Percentiles rank a stretch among this genome's conserved stretches.
Conservation (phyloP, 139 green algal species). For the Picochlorum sp. region DNA sequence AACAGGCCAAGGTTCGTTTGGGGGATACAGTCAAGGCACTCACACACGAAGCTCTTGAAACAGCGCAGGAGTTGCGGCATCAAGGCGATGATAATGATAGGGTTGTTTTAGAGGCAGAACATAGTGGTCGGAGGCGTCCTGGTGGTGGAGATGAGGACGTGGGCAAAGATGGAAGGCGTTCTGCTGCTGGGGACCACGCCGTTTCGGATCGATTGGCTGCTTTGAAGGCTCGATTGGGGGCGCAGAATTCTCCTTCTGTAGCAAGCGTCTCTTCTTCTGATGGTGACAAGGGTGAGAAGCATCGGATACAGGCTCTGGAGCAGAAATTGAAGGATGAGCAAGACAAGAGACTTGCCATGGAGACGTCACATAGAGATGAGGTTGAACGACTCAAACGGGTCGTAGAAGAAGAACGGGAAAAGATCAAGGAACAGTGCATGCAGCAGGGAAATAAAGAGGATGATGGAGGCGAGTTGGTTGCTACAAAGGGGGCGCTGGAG, state of each 20-base stretch:
- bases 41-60: slow-evolving; percentile 21
- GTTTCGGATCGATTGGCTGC: background rate
- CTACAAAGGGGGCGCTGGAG: slow-evolving; percentile 3
- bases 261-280: background rate
- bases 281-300: too few relatives aligned
- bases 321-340: too few relatives aligned
- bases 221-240: background rate
- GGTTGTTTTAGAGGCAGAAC: too few relatives aligned
- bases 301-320: background rate
- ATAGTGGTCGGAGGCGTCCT: too few relatives aligned
- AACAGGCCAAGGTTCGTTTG: background rate
- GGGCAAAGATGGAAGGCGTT: background rate
- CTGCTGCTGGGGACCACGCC: background rate
- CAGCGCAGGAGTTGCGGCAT: slow-evolving; percentile 17
- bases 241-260: background rate
- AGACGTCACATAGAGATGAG: background rate
- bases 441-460: background rate
- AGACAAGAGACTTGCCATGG: background rate
- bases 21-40: slow-evolving; percentile 12
- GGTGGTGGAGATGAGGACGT: too few relatives aligned
- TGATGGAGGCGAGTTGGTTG: background rate
- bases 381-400: slow-evolving; percentile 8
- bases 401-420: background rate
- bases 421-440: background rate
- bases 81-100: too few relatives aligned